These are phyloP conservation scores for Globisporangium sylvaticum DNA, from an alignment of 352 stramenopile species.

Conservation along the genomic window DNA sequence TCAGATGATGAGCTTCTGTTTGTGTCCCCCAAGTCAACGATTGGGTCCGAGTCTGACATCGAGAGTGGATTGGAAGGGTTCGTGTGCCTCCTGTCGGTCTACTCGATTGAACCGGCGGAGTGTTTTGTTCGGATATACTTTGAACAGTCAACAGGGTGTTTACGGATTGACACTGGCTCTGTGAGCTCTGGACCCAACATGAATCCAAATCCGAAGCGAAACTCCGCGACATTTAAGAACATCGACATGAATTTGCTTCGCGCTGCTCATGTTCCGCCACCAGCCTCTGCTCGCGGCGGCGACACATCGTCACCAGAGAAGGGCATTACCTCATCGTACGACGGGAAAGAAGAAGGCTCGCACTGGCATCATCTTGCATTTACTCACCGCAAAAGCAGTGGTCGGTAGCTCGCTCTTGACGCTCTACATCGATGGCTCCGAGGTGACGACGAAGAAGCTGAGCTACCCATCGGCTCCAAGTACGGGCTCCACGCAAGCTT, in stretches of 20 bases:
- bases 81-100: constrained; percentile 67
- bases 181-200: constrained; percentile 49
- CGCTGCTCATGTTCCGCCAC: neutral
- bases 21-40: constrained; percentile 13
- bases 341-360: constrained; percentile 23
- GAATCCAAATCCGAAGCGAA: constrained; percentile 50
- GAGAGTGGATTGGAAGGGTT: constrained; percentile 38
- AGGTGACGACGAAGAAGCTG: constrained; percentile 74
- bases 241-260: constrained; percentile 47
- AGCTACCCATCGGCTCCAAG: constrained; percentile 53
- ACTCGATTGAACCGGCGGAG: constrained; percentile 55
- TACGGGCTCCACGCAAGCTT: constrained; percentile 47
- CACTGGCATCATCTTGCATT: constrained; percentile 78
- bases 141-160: constrained; percentile 51
- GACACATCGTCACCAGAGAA: neutral
- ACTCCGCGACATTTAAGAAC: constrained; percentile 56
- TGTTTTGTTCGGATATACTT: constrained; percentile 77
- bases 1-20: constrained; percentile 29
- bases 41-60: neutral
- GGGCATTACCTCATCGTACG: neutral
- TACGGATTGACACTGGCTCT: constrained; percentile 63
- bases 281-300: neutral
- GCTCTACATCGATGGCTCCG: constrained; percentile 67
- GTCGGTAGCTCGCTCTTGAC: constrained; percentile 71
- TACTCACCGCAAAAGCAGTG: constrained; percentile 65